phyloP scores from a whole-genome alignment of 345 rosid species.

The Ceriops decandra region DNA sequence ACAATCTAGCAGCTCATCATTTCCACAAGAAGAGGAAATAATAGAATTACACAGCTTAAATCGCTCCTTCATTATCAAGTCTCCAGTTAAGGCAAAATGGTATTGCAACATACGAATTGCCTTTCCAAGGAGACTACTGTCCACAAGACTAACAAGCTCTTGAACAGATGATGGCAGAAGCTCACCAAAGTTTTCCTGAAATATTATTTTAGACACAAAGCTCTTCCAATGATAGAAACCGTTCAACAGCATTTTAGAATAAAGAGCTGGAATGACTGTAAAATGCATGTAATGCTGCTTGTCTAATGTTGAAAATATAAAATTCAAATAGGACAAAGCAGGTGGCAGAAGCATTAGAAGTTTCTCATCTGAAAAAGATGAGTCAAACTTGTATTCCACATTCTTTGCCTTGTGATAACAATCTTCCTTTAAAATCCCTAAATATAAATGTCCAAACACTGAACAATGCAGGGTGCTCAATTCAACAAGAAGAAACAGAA shows the following conservation, averaged over 20 bases:
- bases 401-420: constrained; percentile 11
- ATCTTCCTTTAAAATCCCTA: constrained; percentile 31
- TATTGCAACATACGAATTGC: constrained; percentile 56
- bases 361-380: constrained; percentile 50
- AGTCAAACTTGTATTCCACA: constrained; percentile 18
- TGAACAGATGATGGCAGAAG: constrained; percentile 42
- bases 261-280: constrained; percentile 45
- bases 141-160: constrained; percentile 47
- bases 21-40: constrained; percentile 30
- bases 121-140: constrained; percentile 68
- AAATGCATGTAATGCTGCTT: constrained; percentile 37
- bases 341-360: constrained; percentile 70
- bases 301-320: constrained; percentile 39
- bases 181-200: constrained; percentile 58
- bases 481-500: constrained; percentile 62
- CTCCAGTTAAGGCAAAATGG: constrained; percentile 49
- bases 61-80: constrained; percentile 41
- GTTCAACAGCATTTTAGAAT: constrained; percentile 49
- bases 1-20: constrained; percentile 52
- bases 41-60: constrained; percentile 53
- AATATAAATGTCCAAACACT: constrained; percentile 54
- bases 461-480: constrained; percentile 66
- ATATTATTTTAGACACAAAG: constrained; percentile 50
- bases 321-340: constrained; percentile 49
- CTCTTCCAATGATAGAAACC: constrained; percentile 56